phyloP scores from a whole-genome alignment of 1,139 yeast genomes.

The Debaryomycetaceae sp. region DNA sequence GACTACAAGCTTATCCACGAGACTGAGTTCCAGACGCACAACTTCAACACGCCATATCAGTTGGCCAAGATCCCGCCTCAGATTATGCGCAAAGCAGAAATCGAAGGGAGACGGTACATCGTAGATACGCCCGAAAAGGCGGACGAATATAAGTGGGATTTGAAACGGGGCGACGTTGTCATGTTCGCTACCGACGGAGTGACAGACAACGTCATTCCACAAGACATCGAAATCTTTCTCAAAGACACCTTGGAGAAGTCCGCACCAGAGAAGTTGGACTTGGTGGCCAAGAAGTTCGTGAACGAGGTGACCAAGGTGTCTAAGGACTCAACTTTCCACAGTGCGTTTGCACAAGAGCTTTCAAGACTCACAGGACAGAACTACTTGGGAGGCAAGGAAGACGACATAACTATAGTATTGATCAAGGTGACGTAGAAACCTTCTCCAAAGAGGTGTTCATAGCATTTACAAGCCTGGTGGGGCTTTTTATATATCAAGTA shows the following conservation, averaged over 20 bases:
- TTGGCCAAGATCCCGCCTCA: constrained; percentile 77
- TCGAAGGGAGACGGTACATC: constrained; percentile 58
- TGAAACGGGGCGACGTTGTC: constrained; percentile 68
- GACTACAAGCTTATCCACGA: constrained; percentile 58
- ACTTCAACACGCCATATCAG: constrained; percentile 90
- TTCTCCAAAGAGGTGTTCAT: neutral
- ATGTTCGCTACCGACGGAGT: constrained; percentile 93
- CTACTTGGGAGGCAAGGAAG: constrained; percentile 91
- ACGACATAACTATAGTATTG: constrained; percentile 82
- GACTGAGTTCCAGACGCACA: constrained; percentile 79
- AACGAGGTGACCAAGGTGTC: constrained; percentile 66
- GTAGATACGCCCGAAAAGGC: constrained; percentile 53
- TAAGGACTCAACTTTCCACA: constrained; percentile 68
- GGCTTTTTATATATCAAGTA: too few species aligned
- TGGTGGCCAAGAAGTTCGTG: constrained; percentile 58
- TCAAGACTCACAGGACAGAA: constrained; percentile 63
- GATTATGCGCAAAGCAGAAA: constrained; percentile 52
- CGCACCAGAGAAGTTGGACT: constrained; percentile 21
- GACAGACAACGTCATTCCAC: constrained; percentile 75
- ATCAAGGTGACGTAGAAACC: constrained; percentile 43
- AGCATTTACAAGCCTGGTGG: neutral
- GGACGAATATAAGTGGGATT: constrained; percentile 46
- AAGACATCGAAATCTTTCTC: constrained; percentile 65
- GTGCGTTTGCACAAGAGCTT: constrained; percentile 85
- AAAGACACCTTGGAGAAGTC: constrained; percentile 38